Evolutionary conservation across 495 filamentous ascomycete genomes (phyloP).

Genomic region (Tuber indicum): DNA sequence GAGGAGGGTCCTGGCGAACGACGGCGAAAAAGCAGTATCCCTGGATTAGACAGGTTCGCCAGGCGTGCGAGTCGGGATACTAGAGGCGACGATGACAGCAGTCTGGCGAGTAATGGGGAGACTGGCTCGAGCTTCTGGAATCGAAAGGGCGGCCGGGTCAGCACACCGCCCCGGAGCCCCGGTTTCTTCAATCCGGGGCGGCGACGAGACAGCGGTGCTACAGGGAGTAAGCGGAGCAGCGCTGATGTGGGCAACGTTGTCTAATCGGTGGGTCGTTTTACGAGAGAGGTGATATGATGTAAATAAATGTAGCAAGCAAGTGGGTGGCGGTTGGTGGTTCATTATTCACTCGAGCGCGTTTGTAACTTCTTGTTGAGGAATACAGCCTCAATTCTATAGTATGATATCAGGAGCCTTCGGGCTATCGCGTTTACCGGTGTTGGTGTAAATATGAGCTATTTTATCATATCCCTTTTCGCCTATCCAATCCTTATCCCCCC

Average conservation of each 20-base stretch:
- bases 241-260: background rate
- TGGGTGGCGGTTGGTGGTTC: background rate
- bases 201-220: background rate
- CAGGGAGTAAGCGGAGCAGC: background rate
- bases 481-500: background rate
- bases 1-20: slow-evolving; percentile 30
- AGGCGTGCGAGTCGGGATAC: slow-evolving; percentile 30
- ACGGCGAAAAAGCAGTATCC: slow-evolving; percentile 32
- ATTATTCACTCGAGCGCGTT: background rate
- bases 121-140: slow-evolving; percentile 26
- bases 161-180: slow-evolving; percentile 14
- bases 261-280: background rate
- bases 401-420: background rate
- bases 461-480: background rate
- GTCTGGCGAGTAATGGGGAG: slow-evolving; percentile 15
- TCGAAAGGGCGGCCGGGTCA: slow-evolving; percentile 19
- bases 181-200: slow-evolving; percentile 10
- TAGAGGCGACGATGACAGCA: slow-evolving; percentile 29
- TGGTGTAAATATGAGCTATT: background rate
- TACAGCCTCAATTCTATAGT: background rate
- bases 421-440: background rate
- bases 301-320: background rate
- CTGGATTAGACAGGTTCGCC: slow-evolving; percentile 28
- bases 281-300: background rate
- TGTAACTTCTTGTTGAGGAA: background rate